Conservation (phyloP, 163 green algal genomes). For the Chloroidium sp. region DNA sequence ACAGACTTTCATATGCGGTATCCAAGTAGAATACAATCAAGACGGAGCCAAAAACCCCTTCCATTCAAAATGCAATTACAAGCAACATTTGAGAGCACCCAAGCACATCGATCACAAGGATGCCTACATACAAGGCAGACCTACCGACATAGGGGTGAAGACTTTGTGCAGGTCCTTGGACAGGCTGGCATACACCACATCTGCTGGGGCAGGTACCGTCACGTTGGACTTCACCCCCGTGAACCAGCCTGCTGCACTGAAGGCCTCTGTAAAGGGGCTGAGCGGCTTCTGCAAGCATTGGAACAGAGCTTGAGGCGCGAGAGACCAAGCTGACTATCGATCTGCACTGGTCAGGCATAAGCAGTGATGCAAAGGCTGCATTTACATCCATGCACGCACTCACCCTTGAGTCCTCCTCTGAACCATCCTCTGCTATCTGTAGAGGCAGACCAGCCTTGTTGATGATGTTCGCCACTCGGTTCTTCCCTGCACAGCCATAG, state of each 20-base stretch:
- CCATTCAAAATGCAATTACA: background rate
- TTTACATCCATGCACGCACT: background rate
- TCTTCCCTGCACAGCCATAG: background rate
- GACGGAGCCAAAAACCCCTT: too few species aligned
- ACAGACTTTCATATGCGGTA: too few species aligned
- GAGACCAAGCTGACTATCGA: background rate
- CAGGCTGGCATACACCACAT: slow-evolving; percentile 13
- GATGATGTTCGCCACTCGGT: slow-evolving; percentile 1
- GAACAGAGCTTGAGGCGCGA: too few species aligned
- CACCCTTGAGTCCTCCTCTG: slow-evolving; percentile 3
- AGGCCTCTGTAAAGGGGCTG: slow-evolving; percentile 12
- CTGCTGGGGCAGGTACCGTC: slow-evolving; percentile 4
- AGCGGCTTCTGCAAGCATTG: background rate
- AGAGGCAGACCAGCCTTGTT: slow-evolving; percentile 8
- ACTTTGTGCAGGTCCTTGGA: slow-evolving; percentile 17
- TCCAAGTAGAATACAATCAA: too few species aligned
- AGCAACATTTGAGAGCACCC: background rate
- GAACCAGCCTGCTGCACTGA: slow-evolving; percentile 11
- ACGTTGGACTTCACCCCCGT: slow-evolving; percentile 13
- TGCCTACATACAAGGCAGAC: background rate
- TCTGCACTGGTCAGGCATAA: background rate
- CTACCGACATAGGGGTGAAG: slow-evolving; percentile 17
- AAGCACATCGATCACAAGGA: background rate
- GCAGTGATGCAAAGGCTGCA: slow-evolving; percentile 1
- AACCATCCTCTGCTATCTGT: slow-evolving; percentile 10